These are phyloP conservation scores for Calophaca sinica DNA, from an alignment of 306 rosid genomes.

Conservation along the genomic window DNA sequence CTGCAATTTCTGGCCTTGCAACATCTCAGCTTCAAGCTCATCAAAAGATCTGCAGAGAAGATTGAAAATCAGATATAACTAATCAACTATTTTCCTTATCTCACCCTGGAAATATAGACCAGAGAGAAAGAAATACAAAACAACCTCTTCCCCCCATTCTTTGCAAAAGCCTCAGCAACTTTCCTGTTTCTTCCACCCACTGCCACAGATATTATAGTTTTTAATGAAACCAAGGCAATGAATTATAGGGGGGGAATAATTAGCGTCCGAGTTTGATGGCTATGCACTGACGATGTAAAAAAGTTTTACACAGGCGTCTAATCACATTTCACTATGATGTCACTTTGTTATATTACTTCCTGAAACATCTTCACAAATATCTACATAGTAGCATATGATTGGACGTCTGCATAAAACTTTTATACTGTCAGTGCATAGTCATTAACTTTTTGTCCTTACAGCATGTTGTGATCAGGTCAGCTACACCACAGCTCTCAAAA, in stretches of 20 bases:
- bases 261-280: neutral
- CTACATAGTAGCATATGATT: no score
- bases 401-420: no score
- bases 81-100: neutral
- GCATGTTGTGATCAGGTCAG: slow-evolving; percentile 98
- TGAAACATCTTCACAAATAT: no score
- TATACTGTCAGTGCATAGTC: no score
- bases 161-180: slow-evolving; percentile 96
- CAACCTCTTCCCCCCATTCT: slow-evolving; percentile 82
- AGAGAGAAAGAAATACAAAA: slow-evolving; percentile 33
- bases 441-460: slow-evolving; percentile 55
- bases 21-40: slow-evolving; percentile 91
- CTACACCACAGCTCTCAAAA: slow-evolving; percentile 98
- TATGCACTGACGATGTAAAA: no score
- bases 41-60: slow-evolving; percentile 75
- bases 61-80: slow-evolving; percentile 25
- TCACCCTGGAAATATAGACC: slow-evolving; percentile 28
- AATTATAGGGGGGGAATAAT: slow-evolving; percentile 14
- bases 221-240: slow-evolving; percentile 31
- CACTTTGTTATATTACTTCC: no score
- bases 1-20: slow-evolving; percentile 98
- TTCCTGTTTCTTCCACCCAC: slow-evolving; percentile 99
- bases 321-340: no score
- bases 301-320: no score
- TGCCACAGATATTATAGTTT: slow-evolving; percentile 51